These are phyloP conservation scores for Cercospora janseana DNA, from an alignment of 2,329 filamentous ascomycete species.

Conservation along the genomic window DNA sequence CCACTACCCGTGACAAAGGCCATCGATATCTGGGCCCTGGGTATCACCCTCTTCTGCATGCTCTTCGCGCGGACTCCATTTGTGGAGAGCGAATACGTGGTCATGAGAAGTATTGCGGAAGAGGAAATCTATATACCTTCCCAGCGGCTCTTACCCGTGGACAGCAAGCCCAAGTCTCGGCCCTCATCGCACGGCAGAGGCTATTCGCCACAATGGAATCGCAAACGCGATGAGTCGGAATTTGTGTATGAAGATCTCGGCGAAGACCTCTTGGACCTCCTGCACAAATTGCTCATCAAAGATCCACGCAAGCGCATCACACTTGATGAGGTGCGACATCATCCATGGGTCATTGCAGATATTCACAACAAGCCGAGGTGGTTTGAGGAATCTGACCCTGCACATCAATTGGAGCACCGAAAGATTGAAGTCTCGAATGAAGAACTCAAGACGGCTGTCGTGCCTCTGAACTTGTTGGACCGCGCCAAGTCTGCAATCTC, in stretches of 20 bases:
- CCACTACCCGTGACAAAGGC: slow-evolving; percentile 80
- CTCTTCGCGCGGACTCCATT: slow-evolving; percentile 93
- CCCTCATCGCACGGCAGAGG: slow-evolving; percentile 48
- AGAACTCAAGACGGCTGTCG: slow-evolving; percentile 86
- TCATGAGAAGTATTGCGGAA: slow-evolving; percentile 88
- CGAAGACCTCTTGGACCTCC: slow-evolving; percentile 72
- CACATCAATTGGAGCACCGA: slow-evolving; percentile 70
- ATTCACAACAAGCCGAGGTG: slow-evolving; percentile 72
- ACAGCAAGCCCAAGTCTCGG: slow-evolving; percentile 47
- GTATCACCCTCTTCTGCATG: slow-evolving; percentile 92
- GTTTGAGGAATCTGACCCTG: slow-evolving; percentile 93
- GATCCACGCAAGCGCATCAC: slow-evolving; percentile 86
- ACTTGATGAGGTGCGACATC: slow-evolving; percentile 86
- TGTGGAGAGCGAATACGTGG: slow-evolving; percentile 84
- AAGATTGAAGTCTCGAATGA: slow-evolving; percentile 89
- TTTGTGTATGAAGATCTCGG: slow-evolving; percentile 84
- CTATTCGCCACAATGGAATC: slow-evolving; percentile 51
- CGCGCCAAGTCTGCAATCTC: slow-evolving; percentile 72
- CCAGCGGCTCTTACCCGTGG: slow-evolving; percentile 73
- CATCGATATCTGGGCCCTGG: slow-evolving; percentile 96
- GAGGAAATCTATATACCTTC: slow-evolving; percentile 88
- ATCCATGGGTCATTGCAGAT: slow-evolving; percentile 83
- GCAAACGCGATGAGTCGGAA: slow-evolving; percentile 73
- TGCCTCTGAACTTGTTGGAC: slow-evolving; percentile 83
- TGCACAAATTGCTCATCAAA: slow-evolving; percentile 78